Conservation (phyloP, 495 filamentous ascomycete species). For the Letharia columbiana region DNA sequence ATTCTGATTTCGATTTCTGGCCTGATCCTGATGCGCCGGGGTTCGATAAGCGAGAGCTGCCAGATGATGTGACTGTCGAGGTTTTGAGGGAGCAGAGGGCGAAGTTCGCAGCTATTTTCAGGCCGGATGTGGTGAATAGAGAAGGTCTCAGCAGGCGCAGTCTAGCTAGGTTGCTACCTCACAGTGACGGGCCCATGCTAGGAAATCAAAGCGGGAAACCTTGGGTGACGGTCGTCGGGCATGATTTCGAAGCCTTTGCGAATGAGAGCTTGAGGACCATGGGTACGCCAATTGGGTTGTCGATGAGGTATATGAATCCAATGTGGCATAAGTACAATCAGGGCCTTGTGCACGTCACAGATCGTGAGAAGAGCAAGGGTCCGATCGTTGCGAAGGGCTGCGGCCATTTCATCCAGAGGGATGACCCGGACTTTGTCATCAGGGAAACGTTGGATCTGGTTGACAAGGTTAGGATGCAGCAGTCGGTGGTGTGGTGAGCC, state of each 20-base stretch:
- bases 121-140: constrained; percentile 44
- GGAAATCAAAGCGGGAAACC: constrained; percentile 34
- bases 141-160: constrained; percentile 49
- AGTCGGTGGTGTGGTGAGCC: constrained; percentile 1
- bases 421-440: constrained; percentile 50
- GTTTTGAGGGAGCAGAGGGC: constrained; percentile 39
- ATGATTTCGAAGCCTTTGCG: constrained; percentile 52
- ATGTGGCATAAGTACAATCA: constrained; percentile 51
- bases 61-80: constrained; percentile 37
- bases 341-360: constrained; percentile 42
- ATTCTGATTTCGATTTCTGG: constrained; percentile 51
- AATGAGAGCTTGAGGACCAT: constrained; percentile 37
- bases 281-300: constrained; percentile 36
- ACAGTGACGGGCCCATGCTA: constrained; percentile 41
- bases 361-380: constrained; percentile 32
- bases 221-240: constrained; percentile 48
- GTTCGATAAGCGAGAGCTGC: constrained; percentile 40
- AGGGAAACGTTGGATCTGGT: constrained; percentile 39
- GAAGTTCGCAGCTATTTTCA: constrained; percentile 38
- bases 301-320: constrained; percentile 45
- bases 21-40: constrained; percentile 47
- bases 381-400: constrained; percentile 45
- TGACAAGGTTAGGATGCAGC: constrained; percentile 15
- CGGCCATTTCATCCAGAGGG: constrained; percentile 56
- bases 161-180: constrained; percentile 42